Percentiles rank a stretch among this genome's conserved stretches.
These are phyloP conservation scores for Ganoderma sinense DNA, from an alignment of 1,284 basidiomycete species.

Conservation along the genomic window DNA sequence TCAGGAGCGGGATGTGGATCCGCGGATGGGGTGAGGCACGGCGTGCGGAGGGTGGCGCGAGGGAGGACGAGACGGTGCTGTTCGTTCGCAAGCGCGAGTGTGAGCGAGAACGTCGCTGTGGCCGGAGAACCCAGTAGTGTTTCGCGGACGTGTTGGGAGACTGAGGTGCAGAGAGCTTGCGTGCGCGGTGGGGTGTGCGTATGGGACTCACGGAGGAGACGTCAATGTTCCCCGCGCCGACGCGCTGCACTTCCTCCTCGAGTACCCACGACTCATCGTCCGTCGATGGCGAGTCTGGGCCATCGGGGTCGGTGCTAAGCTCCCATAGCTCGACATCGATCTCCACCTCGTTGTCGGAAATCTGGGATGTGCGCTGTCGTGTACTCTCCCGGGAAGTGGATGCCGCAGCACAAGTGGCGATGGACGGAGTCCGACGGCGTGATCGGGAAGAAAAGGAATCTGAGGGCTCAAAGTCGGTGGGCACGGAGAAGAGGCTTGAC, in stretches of 20 bases:
- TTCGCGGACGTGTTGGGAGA: conserved; percentile 9
- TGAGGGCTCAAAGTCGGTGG: conserved; percentile 31
- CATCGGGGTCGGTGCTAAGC: conserved; percentile 27
- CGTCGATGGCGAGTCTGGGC: conserved; percentile 18
- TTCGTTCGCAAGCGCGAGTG: conserved; percentile 28
- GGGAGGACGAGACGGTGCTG: conserved; percentile 19
- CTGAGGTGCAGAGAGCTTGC: conserved; percentile 15
- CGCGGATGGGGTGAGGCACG: conserved; percentile 35
- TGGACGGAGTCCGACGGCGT: conserved; percentile 19
- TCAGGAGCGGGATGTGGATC: conserved; percentile 42
- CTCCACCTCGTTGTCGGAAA: conserved; percentile 22
- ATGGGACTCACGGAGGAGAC: not conserved
- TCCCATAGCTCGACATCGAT: conserved; percentile 41
- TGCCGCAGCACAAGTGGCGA: conserved; percentile 7
- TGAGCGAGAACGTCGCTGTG: conserved; percentile 28
- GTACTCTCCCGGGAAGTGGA: not conserved
- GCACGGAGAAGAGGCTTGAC: conserved; percentile 37
- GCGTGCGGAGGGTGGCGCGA: conserved; percentile 10
- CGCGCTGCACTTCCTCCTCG: conserved; percentile 38
- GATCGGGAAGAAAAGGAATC: conserved; percentile 20
- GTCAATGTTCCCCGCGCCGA: conserved; percentile 30
- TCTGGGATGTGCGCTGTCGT: conserved; percentile 12
- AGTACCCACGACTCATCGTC: conserved; percentile 35
- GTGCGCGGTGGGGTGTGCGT: conserved; percentile 10
- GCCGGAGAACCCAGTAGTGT: conserved; percentile 9